Base-by-base conservation (phyloP, 2,329 filamentous ascomycete species). In the Alternaria sp. region DNA sequence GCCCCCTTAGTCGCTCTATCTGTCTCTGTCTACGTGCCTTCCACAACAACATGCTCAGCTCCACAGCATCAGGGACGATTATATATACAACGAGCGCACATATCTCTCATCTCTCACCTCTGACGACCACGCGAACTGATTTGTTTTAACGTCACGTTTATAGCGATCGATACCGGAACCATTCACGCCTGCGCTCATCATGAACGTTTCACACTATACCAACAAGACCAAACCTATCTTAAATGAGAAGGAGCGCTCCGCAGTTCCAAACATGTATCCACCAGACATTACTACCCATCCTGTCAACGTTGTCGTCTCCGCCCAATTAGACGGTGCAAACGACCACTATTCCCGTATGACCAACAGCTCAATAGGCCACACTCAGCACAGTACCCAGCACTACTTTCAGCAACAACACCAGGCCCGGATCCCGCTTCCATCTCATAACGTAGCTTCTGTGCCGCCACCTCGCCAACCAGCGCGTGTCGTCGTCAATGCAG, bases 271-370 rank as follows among this genome's bases (percentile, higher is more conserved):
- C 30, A 30, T 2, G 44, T 16, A 10, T 16, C 11, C 32, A 4
- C 7, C 20, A 16, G 25, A 28, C 28, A 11, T 14, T 28, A 44
- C 18, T 5, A 18, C 9, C 16, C 49, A 43, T 12, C 10, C 48
- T 7, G 28, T 12, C n/a, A 50, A 49, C 40, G 4, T 10, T 27
- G 6, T 41, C 20, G 10, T 28, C 27, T 25, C 51, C n/a, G 16
- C 61, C 14, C 65, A 64, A 36, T 4, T 62, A 14, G 63, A 71
- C 34, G 64, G 65, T 6, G 43, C 56, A 27, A 27, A 38, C 16
- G 56, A 67, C 49, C 30, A 57, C 12, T 54, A 40, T 48, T 38
- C 51, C 11, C 53, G 28, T 2, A 41, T 50, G 27, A 4, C 25
- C 32, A 34, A 51, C 5, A 41, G 3, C 14, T 22, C 20, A 7